Conservation (phyloP, 2,329 filamentous ascomycete species). For the Rhynchosporium secalis region DNA sequence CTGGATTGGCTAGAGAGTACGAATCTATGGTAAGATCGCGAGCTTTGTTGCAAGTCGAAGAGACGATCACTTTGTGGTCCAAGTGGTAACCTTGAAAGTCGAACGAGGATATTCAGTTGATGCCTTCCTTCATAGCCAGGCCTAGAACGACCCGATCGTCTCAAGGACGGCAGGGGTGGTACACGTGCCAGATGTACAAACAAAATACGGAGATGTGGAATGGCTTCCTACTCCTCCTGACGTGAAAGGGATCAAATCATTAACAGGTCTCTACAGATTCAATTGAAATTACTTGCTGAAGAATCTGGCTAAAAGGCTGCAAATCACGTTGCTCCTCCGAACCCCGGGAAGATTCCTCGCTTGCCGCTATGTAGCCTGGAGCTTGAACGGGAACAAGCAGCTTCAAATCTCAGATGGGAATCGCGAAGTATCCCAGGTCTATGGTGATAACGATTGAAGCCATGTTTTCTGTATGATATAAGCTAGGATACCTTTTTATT, state of each 20-base stretch:
- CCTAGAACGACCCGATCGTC: conserved; percentile 7
- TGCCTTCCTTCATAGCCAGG: not conserved
- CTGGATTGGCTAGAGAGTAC: conserved; percentile 2
- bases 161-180: not conserved
- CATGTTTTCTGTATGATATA: not conserved
- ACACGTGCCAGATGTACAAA: not conserved
- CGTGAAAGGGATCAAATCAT: too few relatives aligned
- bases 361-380: not conserved
- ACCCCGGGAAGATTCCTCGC: not conserved
- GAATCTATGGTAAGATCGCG: not conserved
- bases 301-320: too few relatives aligned
- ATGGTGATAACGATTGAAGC: too few relatives aligned
- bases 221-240: not conserved
- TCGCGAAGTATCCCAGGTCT: not conserved
- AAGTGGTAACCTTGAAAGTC: not conserved
- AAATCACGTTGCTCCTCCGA: not conserved
- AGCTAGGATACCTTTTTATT: not conserved
- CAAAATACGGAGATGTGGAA: not conserved
- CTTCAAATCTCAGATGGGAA: not conserved
- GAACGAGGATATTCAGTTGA: conserved; percentile 10
- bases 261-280: too few relatives aligned
- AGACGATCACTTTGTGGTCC: conserved; percentile 9
- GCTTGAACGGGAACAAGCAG: conserved; percentile 5
- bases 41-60: conserved; percentile 9
- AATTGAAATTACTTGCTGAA: too few relatives aligned